phyloP scores from a whole-genome alignment of 306 rosid genomes.

The Mucuna pruriens region DNA sequence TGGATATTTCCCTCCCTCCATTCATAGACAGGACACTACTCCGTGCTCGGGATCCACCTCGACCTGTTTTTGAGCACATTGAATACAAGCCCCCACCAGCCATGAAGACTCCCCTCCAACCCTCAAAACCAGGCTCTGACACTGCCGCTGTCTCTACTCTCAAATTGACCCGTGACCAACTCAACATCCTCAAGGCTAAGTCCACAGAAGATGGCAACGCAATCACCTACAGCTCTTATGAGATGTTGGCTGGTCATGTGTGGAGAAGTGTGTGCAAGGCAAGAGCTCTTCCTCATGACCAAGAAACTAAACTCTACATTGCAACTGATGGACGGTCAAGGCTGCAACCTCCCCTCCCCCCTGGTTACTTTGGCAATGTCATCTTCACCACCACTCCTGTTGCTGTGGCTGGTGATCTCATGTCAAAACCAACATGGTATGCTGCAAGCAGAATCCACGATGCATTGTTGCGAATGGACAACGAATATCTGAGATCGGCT shows the following conservation, averaged over 20 bases:
- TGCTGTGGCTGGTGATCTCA: slow-evolving; percentile 68
- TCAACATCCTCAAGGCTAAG: slow-evolving; percentile 64
- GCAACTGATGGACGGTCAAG: slow-evolving; percentile 90
- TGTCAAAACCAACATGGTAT: slow-evolving; percentile 75
- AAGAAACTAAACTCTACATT: slow-evolving; percentile 73
- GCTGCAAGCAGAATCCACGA: slow-evolving; percentile 78
- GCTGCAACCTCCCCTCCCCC: slow-evolving; percentile 79
- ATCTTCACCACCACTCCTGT: slow-evolving; percentile 82
- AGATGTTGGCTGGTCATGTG: slow-evolving; percentile 82
- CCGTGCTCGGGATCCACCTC: slow-evolving; percentile 71
- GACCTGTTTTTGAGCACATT: slow-evolving; percentile 68
- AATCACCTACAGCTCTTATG: slow-evolving; percentile 70
- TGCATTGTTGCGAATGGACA: slow-evolving; percentile 68
- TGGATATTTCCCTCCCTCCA: slow-evolving; percentile 66
- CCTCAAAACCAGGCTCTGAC: slow-evolving; percentile 41
- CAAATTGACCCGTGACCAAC: slow-evolving; percentile 63
- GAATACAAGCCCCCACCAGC: slow-evolving; percentile 83
- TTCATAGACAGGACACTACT: slow-evolving; percentile 76
- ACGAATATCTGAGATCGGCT: slow-evolving; percentile 79
- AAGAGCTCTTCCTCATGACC: slow-evolving; percentile 68
- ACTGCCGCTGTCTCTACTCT: slow-evolving; percentile 53
- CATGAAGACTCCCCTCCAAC: slow-evolving; percentile 46
- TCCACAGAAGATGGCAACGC: slow-evolving; percentile 73
- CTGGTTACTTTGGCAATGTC: slow-evolving; percentile 86
- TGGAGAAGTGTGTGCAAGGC: slow-evolving; percentile 79